These are phyloP conservation scores for Pyrus hybrid DNA, from an alignment of 331 rosid genomes.

Conservation along the genomic window DNA sequence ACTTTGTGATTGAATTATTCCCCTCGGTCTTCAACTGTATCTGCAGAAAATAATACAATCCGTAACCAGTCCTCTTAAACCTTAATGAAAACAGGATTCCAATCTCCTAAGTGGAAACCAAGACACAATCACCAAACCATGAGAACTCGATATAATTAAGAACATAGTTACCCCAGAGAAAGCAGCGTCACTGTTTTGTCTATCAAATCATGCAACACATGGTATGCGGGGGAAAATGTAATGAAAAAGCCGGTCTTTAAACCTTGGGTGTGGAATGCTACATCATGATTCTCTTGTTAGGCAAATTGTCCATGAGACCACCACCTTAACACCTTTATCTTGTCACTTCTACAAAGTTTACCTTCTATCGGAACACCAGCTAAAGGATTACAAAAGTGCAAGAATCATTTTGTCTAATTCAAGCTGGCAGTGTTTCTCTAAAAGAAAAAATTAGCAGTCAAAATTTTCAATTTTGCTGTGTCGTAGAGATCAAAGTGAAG, in stretches of 20 bases:
- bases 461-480: not conserved
- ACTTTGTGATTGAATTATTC: slow-evolving; percentile 48
- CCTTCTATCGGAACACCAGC: not conserved
- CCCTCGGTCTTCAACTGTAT: slow-evolving; percentile 41
- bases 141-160: not conserved
- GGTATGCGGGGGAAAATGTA: not conserved
- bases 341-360: not conserved
- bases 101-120: not conserved
- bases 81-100: not conserved
- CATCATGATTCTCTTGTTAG: not conserved
- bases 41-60: slow-evolving; percentile 17
- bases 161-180: not conserved
- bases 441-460: not conserved
- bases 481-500: not conserved
- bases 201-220: not conserved
- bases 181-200: not conserved
- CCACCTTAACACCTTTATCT: not conserved
- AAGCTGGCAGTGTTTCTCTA: not conserved
- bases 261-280: not conserved
- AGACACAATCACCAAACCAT: not conserved
- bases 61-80: not conserved
- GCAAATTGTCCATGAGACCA: not conserved
- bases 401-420: not conserved
- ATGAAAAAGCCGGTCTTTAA: not conserved
- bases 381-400: not conserved